phyloP scores from a whole-genome alignment of 352 stramenopile species.

The Pythium dissimile region DNA sequence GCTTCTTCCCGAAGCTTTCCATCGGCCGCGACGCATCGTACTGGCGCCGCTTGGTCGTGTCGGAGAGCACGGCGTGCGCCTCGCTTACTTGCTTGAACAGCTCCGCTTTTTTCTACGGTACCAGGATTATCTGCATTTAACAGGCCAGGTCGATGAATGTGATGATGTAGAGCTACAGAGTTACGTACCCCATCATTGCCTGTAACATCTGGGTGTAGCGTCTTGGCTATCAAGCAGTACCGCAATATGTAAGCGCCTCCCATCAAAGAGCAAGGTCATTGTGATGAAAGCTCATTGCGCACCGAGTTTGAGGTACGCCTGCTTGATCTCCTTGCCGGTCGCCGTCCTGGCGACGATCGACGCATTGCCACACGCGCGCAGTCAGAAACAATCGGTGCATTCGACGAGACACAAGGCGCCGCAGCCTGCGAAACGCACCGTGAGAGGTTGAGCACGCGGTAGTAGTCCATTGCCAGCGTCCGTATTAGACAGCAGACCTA shows the following conservation, averaged over 20 bases:
- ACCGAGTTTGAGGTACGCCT: slow-evolving; percentile 78
- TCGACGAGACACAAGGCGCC: not conserved
- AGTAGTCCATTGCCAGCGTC: slow-evolving; percentile 57
- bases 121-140: not conserved
- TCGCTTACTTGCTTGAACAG: slow-evolving; percentile 85
- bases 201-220: slow-evolving; percentile 83
- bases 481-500: too few species aligned
- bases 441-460: slow-evolving; percentile 74
- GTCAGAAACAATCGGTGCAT: not conserved
- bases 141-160: too few species aligned
- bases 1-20: slow-evolving; percentile 39
- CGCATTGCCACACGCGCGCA: too few species aligned
- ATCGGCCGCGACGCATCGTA: slow-evolving; percentile 56
- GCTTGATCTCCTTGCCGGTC: slow-evolving; percentile 73
- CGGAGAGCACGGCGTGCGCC: slow-evolving; percentile 72
- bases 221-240: slow-evolving; percentile 38
- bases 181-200: slow-evolving; percentile 57
- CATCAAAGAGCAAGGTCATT: not conserved
- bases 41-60: slow-evolving; percentile 48
- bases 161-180: not conserved
- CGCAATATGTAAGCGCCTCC: not conserved
- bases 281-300: too few species aligned
- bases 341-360: slow-evolving; percentile 36
- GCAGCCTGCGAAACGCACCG: slow-evolving; percentile 23
- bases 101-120: slow-evolving; percentile 59